These are phyloP conservation scores for Solanum chiquidenum DNA, from an alignment of 257 asterid genomes.

Conservation along the genomic window DNA sequence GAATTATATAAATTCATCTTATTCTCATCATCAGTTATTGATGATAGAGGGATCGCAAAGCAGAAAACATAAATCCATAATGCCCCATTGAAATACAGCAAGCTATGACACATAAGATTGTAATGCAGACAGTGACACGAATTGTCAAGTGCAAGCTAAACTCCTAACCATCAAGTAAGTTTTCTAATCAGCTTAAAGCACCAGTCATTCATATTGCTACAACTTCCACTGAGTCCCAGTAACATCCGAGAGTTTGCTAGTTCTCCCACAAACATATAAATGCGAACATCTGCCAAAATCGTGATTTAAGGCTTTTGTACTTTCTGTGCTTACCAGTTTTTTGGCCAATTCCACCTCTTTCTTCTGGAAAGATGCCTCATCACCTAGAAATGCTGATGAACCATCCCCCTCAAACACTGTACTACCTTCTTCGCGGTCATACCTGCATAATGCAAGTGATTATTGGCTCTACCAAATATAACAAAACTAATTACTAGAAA, in stretches of 20 bases:
- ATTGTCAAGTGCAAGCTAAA: background rate
- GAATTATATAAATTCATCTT: background rate
- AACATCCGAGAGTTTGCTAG: background rate
- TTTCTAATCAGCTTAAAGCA: background rate
- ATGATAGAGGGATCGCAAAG: background rate
- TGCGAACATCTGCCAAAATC: background rate
- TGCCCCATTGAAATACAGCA: background rate
- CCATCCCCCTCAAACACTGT: conserved; percentile 52
- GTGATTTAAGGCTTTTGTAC: background rate
- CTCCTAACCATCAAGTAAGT: background rate
- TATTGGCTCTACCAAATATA: background rate
- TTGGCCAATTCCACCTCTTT: conserved; percentile 89
- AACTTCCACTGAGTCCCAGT: background rate
- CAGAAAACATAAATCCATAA: background rate
- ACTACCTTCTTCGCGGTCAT: conserved; percentile 89
- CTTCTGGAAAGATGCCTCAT: conserved; percentile 83
- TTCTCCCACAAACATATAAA: background rate
- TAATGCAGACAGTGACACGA: background rate
- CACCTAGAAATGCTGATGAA: conserved; percentile 74
- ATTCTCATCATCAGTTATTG: background rate
- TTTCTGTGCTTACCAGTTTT: conserved; percentile 47
- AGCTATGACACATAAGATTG: background rate
- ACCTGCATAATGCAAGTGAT: conserved; percentile 35
- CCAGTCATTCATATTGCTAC: background rate
- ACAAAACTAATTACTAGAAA: background rate